These are phyloP conservation scores for Fusarium chaquense DNA, from an alignment of 2,329 filamentous ascomycete genomes.

Conservation along the genomic window DNA sequence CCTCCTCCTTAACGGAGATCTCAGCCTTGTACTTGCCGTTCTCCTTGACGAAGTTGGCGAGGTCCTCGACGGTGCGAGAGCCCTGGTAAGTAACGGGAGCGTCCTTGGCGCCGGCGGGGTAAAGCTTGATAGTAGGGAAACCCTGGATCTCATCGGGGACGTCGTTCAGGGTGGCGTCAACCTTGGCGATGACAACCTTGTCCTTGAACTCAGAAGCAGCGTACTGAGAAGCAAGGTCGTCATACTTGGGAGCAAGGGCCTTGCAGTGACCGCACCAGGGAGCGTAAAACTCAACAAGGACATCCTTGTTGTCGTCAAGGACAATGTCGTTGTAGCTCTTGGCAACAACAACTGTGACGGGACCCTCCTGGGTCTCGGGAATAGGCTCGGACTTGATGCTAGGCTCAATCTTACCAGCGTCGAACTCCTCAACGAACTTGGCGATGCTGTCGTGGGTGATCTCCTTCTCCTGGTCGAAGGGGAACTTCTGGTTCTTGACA, in stretches of 20 bases:
- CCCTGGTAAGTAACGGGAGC: constrained; percentile 88
- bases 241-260: constrained; percentile 95
- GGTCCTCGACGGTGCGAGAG: constrained; percentile 88
- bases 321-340: constrained; percentile 94
- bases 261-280: constrained; percentile 99
- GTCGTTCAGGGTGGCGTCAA: constrained; percentile 96
- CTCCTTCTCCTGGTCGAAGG: constrained; percentile 86
- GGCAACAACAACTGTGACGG: constrained; percentile 89
- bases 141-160: constrained; percentile 96
- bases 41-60: constrained; percentile 92
- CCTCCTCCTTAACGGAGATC: constrained; percentile 67
- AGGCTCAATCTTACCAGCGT: constrained; percentile 88
- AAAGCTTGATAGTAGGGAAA: constrained; percentile 99
- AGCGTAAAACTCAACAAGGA: constrained; percentile 97
- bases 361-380: constrained; percentile 90
- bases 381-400: constrained; percentile 99
- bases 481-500: constrained; percentile 96
- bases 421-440: constrained; percentile 87
- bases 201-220: constrained; percentile 81
- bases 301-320: constrained; percentile 94
- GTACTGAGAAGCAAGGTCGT: constrained; percentile 86
- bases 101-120: constrained; percentile 88
- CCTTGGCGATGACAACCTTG: constrained; percentile 94
- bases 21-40: constrained; percentile 91
- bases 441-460: constrained; percentile 78